phyloP scores from a whole-genome alignment of 148 eudicot species.

The Beta vulgaris region DNA sequence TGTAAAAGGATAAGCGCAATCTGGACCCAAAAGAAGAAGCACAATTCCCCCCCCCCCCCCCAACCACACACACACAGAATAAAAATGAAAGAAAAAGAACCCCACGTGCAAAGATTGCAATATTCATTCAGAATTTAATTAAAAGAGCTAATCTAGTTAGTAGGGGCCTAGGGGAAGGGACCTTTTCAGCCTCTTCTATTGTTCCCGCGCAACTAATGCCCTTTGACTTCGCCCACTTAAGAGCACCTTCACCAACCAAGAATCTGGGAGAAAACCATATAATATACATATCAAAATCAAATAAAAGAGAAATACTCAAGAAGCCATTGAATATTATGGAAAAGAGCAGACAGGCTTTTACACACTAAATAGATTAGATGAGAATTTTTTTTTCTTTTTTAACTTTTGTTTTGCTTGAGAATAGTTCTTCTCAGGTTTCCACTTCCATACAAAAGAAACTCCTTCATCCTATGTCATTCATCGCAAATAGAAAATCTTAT shows the following conservation, averaged over 20 bases:
- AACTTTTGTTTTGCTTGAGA: not conserved
- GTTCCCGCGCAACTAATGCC: constrained; percentile 47
- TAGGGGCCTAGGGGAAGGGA: constrained; percentile 20
- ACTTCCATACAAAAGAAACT: not conserved
- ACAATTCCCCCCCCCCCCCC: not conserved
- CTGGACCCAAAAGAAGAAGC: not conserved
- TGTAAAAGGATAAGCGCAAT: constrained; percentile 2
- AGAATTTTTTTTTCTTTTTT: not conserved
- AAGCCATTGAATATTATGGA: not conserved
- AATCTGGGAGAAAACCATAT: constrained; percentile 46
- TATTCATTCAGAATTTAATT: not conserved
- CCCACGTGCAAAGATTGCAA: not conserved
- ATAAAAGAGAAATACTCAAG: not conserved
- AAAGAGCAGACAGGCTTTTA: not conserved
- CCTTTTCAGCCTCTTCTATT: constrained; percentile 60
- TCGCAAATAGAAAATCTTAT: not conserved
- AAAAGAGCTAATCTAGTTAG: constrained; percentile 4
- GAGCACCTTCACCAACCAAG: constrained; percentile 92
- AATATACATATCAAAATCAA: not conserved
- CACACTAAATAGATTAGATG: not conserved
- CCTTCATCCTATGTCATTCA: not conserved
- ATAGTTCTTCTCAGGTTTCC: not conserved
- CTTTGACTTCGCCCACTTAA: constrained; percentile 70
- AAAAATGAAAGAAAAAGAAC: no score
- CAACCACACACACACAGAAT: no score